A percentile compares a stretch with the other conserved stretches of the same genome.
Conservation (phyloP, 2,329 filamentous ascomycete genomes). For the Pestalotiopsis sp. region DNA sequence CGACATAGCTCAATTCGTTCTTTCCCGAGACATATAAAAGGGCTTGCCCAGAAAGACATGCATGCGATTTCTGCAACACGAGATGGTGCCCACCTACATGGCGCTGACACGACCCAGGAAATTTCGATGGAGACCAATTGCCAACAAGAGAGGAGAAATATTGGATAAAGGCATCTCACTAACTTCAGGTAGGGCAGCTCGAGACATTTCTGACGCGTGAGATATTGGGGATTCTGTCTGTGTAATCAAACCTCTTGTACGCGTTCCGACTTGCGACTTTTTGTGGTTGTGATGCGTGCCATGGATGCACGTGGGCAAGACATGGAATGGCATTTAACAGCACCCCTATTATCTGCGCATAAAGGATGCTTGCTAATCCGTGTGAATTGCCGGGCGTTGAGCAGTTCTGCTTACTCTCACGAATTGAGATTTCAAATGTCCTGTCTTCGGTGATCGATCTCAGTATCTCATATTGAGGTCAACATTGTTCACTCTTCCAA, state of each 20-base stretch:
- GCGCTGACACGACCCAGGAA: neutral
- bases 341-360: neutral
- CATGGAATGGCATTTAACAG: neutral
- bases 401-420: neutral
- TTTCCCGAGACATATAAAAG: neutral
- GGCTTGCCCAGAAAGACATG: neutral
- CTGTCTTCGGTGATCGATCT: too few relatives aligned
- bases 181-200: neutral
- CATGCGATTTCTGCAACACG: neutral
- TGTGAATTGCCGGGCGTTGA: neutral
- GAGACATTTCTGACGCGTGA: neutral
- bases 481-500: too few relatives aligned
- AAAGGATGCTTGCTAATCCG: neutral
- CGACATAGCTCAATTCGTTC: neutral
- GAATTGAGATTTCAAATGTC: neutral
- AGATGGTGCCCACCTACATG: neutral
- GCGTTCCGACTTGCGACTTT: neutral
- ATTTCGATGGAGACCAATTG: neutral
- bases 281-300: neutral
- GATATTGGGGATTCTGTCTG: neutral
- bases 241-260: neutral
- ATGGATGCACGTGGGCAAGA: neutral
- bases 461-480: too few relatives aligned
- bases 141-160: neutral
- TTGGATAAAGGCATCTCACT: neutral